These are phyloP conservation scores for Aleurites moluccanus DNA, from an alignment of 441 rosid species.

Conservation along the genomic window DNA sequence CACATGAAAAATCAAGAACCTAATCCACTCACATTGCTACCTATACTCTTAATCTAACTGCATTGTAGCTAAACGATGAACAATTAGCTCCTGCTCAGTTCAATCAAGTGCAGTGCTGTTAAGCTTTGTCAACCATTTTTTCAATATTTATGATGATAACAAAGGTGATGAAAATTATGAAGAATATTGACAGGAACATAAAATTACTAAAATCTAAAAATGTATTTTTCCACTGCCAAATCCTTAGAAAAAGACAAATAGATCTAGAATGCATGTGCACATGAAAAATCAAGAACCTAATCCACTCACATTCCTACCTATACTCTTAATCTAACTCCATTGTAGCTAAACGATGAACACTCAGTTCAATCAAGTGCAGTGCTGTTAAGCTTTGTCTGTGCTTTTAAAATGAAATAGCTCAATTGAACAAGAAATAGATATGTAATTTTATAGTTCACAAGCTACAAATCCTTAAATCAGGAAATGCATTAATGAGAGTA, in stretches of 20 bases:
- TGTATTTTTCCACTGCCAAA: neutral
- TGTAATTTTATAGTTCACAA: neutral
- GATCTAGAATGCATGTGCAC: neutral
- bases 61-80: neutral
- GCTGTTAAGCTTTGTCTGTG: neutral
- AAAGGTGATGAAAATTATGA: neutral
- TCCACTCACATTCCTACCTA: neutral
- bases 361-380: neutral
- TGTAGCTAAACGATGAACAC: neutral
- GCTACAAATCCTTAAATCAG: conserved; percentile 1
- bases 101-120: too few species aligned
- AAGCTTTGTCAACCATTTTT: neutral
- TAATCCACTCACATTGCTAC: neutral
- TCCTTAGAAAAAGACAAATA: neutral
- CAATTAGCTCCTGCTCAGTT: neutral
- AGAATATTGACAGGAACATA: neutral
- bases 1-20: conserved; percentile 8
- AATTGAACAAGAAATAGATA: neutral
- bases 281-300: conserved; percentile 10
- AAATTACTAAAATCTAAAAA: neutral
- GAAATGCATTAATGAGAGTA: conserved; percentile 21
- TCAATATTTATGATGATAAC: neutral
- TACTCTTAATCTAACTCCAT: neutral
- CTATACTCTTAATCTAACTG: neutral
- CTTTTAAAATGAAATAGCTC: neutral